phyloP scores from a whole-genome alignment of 2,329 filamentous ascomycete species.

The Alternaria sp. region DNA sequence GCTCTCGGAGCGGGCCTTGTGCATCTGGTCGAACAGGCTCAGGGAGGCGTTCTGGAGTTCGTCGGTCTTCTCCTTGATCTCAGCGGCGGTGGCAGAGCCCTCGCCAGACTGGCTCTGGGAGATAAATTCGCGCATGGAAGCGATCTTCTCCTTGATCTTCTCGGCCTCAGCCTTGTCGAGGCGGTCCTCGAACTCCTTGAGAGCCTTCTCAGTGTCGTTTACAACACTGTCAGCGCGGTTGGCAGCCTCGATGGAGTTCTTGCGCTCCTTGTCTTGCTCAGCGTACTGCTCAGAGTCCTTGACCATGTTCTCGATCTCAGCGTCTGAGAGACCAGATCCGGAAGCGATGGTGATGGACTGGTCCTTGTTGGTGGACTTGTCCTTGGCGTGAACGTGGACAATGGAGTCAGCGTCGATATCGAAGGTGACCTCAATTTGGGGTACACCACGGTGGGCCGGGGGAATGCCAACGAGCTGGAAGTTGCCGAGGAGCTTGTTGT shows the following conservation, averaged over 20 bases:
- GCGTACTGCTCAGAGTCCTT: constrained; percentile 97
- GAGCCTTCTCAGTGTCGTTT: constrained; percentile 97
- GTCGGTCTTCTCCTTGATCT: constrained; percentile 98
- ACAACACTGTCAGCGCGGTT: constrained; percentile 96
- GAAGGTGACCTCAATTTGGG: constrained; percentile 97
- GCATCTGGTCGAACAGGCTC: constrained; percentile 99
- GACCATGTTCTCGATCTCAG: constrained; percentile 97
- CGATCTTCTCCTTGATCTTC: constrained; percentile 92
- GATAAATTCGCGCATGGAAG: constrained; percentile 83
- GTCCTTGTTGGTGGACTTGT: constrained; percentile 99
- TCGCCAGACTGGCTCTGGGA: constrained; percentile 95
- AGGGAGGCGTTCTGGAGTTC: constrained; percentile 95
- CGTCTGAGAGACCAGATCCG: constrained; percentile 92
- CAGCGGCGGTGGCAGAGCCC: constrained; percentile 80
- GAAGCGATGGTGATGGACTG: constrained; percentile 99
- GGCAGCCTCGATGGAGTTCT: constrained; percentile 91
- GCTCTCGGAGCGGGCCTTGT: constrained; percentile 84
- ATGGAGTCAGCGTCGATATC: constrained; percentile 98
- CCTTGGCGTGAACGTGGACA: constrained; percentile 96
- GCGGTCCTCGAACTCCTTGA: constrained; percentile 95
- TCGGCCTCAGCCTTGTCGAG: constrained; percentile 97
- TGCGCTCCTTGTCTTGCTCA: constrained; percentile 95
- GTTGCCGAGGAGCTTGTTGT: constrained; percentile 99
- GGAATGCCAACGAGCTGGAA: constrained; percentile 99
- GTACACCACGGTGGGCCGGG: constrained; percentile 93